Conservation (phyloP, 2,329 filamentous ascomycete genomes). For the Emmonsia crescens region DNA sequence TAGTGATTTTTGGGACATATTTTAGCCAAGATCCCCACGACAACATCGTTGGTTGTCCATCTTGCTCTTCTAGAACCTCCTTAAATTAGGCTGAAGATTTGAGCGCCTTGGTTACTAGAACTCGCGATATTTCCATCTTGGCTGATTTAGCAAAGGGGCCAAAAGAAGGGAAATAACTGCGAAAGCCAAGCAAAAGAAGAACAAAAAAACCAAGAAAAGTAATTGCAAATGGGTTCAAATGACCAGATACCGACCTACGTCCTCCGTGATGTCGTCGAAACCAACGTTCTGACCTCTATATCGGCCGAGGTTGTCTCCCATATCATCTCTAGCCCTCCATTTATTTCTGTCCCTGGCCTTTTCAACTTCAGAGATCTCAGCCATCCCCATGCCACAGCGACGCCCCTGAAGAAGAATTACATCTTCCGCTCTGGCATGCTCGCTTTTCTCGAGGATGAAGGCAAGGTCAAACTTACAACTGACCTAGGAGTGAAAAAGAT, state of each 20-base stretch:
- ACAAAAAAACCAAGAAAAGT: no score
- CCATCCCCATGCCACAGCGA: slow-evolving; percentile 32
- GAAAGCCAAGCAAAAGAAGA: not conserved
- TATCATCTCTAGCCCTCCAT: slow-evolving; percentile 6
- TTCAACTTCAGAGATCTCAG: slow-evolving; percentile 58
- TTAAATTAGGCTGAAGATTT: not conserved
- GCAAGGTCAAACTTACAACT: slow-evolving; percentile 40
- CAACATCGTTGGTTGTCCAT: not conserved
- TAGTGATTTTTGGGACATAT: no score
- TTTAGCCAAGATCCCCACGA: not conserved
- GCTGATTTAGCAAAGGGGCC: not conserved
- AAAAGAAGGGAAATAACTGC: not conserved
- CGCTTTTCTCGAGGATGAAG: slow-evolving; percentile 44
- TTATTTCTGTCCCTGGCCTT: slow-evolving; percentile 41
- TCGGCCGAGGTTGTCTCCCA: slow-evolving; percentile 4
- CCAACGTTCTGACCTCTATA: slow-evolving; percentile 3
- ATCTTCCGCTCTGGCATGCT: slow-evolving; percentile 63
- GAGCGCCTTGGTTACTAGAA: not conserved
- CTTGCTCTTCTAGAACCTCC: not conserved
- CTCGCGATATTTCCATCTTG: not conserved
- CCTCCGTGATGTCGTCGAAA: slow-evolving; percentile 9
- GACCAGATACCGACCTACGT: not conserved
- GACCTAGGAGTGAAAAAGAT: slow-evolving; percentile 49
- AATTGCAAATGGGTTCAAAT: slow-evolving; percentile 1
- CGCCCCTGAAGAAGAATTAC: slow-evolving; percentile 30